Evolutionary conservation across 768 basidiomycete species (phyloP), one percentile per base, ranked within the genome.

Genomic region (Cystobasidiopsis lactophilus): DNA sequence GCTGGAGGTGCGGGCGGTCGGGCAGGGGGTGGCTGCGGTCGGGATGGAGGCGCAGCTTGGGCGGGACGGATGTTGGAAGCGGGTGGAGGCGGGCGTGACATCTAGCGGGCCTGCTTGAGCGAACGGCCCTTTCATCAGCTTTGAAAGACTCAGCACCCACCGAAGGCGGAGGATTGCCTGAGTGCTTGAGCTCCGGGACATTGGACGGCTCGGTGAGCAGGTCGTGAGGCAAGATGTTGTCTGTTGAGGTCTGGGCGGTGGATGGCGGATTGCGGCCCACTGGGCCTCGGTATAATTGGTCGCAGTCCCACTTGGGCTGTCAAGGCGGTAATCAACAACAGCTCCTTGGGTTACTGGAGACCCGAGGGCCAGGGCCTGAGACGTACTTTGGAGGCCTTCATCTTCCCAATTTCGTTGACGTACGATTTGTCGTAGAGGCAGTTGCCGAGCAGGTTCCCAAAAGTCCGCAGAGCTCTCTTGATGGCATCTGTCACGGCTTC

Each of bases 391-490:
- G 75, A 74, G 0, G 84, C 77, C 64, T 85, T 91, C 58, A 96
- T 79, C 68, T 89, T 91, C 38, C 75, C 69, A 9, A 98, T 72
- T 63, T 89, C 82, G 45, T 79, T 74, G 0, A 82, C 74, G 65
- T 85, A 95, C 5, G 74, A 66, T 68, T 91, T 93, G 69, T 96
- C 93, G 62, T 96, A 96, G n/a, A 96, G 68, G 66, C 93, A 98
- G 61, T 93, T 91, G 1, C 93, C 93, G 16, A 96, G 72, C 2
- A 96, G 70, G 64, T 89, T 93, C 38, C 93, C 93, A 63, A 96
- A 98, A 58, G 78, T 85, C 24, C 85, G 73, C 9, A 98, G 72
- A 1, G 86, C 77, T 30, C 56, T 30, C 67, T 98, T 98, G 51
- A 91, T 69, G 0, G 74, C 91, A 59, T 98, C 93, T 0, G 93